Evolutionary conservation across 2,329 filamentous ascomycete genomes (phyloP).

Genomic region (Paraphaeosphaeria sporulosa): DNA sequence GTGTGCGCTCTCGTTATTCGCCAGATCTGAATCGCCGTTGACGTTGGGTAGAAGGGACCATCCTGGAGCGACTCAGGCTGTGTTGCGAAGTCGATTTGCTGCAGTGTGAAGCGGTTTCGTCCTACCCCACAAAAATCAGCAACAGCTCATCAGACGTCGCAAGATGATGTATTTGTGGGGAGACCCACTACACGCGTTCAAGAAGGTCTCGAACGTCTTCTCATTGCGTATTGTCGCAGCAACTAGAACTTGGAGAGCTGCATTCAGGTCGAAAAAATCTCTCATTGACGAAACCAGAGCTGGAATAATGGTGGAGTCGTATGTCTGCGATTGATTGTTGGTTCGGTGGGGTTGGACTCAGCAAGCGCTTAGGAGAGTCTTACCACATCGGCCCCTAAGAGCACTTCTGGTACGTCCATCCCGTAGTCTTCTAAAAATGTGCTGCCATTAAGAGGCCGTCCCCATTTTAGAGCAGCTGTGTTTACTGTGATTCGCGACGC

Average conservation of each 20-base stretch:
- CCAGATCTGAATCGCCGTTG: constrained; percentile 67
- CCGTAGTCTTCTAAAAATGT: constrained; percentile 64
- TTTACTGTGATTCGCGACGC: constrained; percentile 44
- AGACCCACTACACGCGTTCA: constrained; percentile 63
- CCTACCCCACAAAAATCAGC: constrained; percentile 51
- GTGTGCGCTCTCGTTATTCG: constrained; percentile 44
- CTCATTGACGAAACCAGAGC: constrained; percentile 70
- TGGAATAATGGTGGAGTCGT: constrained; percentile 71
- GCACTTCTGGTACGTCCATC: constrained; percentile 62
- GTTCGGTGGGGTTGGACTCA: not conserved
- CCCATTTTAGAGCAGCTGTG: constrained; percentile 70
- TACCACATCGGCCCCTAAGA: constrained; percentile 77
- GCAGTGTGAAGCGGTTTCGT: constrained; percentile 46
- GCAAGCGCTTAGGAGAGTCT: constrained; percentile 32
- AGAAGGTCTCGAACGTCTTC: constrained; percentile 71
- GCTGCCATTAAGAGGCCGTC: constrained; percentile 64
- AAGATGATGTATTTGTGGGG: constrained; percentile 37
- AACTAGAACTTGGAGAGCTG: constrained; percentile 67
- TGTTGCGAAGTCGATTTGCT: constrained; percentile 41
- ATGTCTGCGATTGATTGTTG: constrained; percentile 61
- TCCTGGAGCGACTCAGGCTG: constrained; percentile 54
- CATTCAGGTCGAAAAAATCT: constrained; percentile 66
- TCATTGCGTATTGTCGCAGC: constrained; percentile 75
- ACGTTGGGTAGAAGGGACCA: constrained; percentile 70
- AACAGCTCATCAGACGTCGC: constrained; percentile 32